Conservation (phyloP, 768 basidiomycete species). For the Tylopilus intermedius region DNA sequence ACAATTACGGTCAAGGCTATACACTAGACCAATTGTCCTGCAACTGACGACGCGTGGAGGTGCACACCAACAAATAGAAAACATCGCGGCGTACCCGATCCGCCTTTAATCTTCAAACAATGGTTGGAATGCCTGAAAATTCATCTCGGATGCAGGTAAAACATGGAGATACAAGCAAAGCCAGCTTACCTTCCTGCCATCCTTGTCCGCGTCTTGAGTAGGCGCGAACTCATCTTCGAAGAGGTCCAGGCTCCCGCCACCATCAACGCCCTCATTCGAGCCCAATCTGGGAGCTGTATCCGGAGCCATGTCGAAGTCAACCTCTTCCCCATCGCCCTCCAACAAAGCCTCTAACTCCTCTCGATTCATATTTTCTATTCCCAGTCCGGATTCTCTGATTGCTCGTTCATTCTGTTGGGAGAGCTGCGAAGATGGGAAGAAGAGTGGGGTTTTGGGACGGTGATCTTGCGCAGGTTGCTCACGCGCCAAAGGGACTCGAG, state of each 20-base stretch:
- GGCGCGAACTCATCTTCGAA: conserved; percentile 32
- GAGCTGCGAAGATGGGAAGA: conserved; percentile 55
- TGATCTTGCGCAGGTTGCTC: conserved; percentile 6
- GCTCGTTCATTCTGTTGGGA: conserved; percentile 50
- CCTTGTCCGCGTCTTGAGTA: conserved; percentile 25
- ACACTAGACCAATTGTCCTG: background rate
- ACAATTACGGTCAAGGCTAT: background rate
- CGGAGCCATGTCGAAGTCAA: conserved; percentile 21
- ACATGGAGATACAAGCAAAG: background rate
- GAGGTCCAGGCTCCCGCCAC: conserved; percentile 25
- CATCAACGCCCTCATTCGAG: conserved; percentile 7
- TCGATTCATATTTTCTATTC: conserved; percentile 59
- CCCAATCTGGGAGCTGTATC: background rate
- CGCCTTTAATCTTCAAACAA: conserved; percentile 29
- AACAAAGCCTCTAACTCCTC: conserved; percentile 51
- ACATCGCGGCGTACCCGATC: background rate
- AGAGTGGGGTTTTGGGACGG: conserved; percentile 29
- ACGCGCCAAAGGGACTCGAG: background rate
- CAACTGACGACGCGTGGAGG: background rate
- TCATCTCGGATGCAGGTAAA: background rate
- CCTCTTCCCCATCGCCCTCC: conserved; percentile 33
- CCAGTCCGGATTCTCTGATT: conserved; percentile 58
- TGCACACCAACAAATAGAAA: background rate
- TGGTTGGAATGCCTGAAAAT: conserved; percentile 27
- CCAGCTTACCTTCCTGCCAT: conserved; percentile 23